Conservation (phyloP, 1,284 basidiomycete genomes). For the Naganishia sp. region DNA sequence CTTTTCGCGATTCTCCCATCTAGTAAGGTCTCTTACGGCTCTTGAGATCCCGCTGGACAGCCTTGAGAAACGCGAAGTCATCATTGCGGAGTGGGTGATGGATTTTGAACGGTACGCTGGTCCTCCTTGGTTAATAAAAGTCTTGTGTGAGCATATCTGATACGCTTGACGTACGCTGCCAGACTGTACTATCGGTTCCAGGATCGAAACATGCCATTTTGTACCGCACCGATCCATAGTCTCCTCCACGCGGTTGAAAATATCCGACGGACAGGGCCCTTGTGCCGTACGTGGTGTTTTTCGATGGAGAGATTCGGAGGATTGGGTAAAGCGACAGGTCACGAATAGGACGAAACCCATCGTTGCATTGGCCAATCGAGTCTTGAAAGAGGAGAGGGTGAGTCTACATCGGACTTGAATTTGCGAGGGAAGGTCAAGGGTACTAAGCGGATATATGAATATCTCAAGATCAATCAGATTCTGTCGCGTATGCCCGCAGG, state of each 20-base stretch:
- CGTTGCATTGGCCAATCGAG: neutral
- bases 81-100: neutral
- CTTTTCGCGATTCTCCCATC: neutral
- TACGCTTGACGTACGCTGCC: too few relatives aligned
- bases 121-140: neutral
- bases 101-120: neutral
- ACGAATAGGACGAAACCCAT: neutral
- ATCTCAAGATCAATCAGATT: neutral
- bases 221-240: neutral
- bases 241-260: neutral
- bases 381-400: neutral
- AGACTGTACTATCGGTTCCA: neutral
- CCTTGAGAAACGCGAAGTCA: neutral
- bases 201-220: neutral
- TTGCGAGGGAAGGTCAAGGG: neutral
- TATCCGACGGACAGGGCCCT: neutral
- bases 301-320: conserved; percentile 5
- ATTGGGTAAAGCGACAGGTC: neutral
- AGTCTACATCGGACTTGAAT: too few relatives aligned
- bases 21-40: neutral
- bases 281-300: conserved; percentile 2
- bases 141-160: too few relatives aligned
- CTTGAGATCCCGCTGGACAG: neutral
- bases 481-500: neutral
- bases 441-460: too few relatives aligned